Evolutionary conservation across 192 early-diverging fungal genomes (phyloP), one percentile per base, ranked within the genome.

Genomic region (Pecoramyces ruminantium): DNA sequence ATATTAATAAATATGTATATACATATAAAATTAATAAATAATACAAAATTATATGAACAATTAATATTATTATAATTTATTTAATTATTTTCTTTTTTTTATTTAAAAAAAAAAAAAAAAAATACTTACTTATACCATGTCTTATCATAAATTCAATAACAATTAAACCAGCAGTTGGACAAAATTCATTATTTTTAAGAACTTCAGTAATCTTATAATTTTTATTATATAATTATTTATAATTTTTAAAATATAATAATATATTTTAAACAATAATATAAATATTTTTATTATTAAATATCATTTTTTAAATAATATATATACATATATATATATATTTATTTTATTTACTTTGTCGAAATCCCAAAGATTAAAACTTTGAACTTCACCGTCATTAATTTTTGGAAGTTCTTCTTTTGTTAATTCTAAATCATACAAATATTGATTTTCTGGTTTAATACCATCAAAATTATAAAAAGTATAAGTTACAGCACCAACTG

Each of bases 371-470:
- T 92, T 87, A 80, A 96, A 95, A 38, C 84, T 85, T 77, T 94
- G 88, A 3, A 97, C 97, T 84, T 98, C 97, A 14, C 92, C 94
- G 81, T 98, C 97, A 4, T 87, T 87, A 1, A 95, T 93, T 13
- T 81, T 82, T 21, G 95, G 95, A 29, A 79, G 78, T 79, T 92
- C 86, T 78, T 89, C 88, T 2, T 28, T 11, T 2, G 91, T 90
- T 28, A 98, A 80, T 81, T 93, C 90, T 18, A 98, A 80, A 82
- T 99, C 97, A 83, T 92, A 98, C 11, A 95, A 84, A 84, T 88
- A 96, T 88, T 98, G 92, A 2, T 92, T 94, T 83, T 95, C 95
- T 4, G 96, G 96, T 80, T 92, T 89, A 42, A 93, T 85, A 34
- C 93, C 93, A 83, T 85, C 85, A 80, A 83, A 84, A 28, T 90